Percentiles rank a stretch among this genome's conserved stretches.
Conservation (phyloP, 148 eudicot genomes). For the Amaranthus palmeri region DNA sequence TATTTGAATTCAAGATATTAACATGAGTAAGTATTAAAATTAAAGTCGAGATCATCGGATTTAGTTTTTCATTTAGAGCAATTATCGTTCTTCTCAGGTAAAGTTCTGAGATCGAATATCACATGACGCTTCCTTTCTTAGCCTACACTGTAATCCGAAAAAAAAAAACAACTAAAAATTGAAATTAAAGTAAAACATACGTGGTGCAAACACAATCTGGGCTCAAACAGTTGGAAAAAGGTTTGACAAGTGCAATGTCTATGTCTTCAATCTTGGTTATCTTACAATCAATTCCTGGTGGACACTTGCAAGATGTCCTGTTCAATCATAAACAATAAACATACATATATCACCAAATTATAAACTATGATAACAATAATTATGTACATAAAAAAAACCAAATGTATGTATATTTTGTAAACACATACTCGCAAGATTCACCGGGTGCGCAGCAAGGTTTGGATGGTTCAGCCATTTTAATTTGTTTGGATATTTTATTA, state of each 20-base stretch:
- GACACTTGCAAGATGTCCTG: conserved; percentile 31
- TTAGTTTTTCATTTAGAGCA: too few species aligned
- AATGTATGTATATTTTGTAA: not conserved
- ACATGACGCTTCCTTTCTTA: not conserved
- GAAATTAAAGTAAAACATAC: not conserved
- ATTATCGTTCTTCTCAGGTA: too few species aligned
- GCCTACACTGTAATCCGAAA: not conserved
- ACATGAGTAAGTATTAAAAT: too few species aligned
- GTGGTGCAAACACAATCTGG: conserved; percentile 28
- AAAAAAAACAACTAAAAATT: too few species aligned
- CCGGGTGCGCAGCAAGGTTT: conserved; percentile 25
- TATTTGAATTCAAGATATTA: too few species aligned
- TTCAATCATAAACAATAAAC: not conserved
- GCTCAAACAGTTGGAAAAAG: conserved; percentile 23
- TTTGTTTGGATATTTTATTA: not conserved
- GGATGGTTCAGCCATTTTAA: conserved; percentile 8
- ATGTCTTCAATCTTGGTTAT: conserved; percentile 20
- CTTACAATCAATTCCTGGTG: conserved; percentile 30
- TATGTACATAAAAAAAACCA: too few species aligned
- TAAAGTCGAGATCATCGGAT: too few species aligned
- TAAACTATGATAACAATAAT: too few species aligned
- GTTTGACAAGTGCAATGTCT: conserved; percentile 10
- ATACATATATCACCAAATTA: too few species aligned
- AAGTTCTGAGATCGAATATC: too few species aligned
- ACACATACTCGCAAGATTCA: conserved; percentile 25